Evolutionary conservation across 768 basidiomycete genomes (phyloP).

Genomic region (Calocybe cyanea): DNA sequence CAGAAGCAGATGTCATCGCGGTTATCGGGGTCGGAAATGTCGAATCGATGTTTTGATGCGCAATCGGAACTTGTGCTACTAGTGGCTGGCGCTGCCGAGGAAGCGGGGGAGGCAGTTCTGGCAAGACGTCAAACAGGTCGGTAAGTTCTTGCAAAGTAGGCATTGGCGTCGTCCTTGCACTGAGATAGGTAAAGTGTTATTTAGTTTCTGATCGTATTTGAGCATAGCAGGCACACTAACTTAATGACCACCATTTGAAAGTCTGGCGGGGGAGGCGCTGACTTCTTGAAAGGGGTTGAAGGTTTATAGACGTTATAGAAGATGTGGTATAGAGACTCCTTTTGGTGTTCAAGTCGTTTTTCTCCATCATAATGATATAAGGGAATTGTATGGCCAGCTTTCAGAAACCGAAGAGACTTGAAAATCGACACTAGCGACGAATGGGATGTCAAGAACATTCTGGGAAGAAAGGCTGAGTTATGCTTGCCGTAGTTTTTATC

Average conservation of each 20-base stretch:
- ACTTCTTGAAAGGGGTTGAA: slow-evolving; percentile 77
- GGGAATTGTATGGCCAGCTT: slow-evolving; percentile 55
- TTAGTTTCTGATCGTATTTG: neutral
- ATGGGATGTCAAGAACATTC: slow-evolving; percentile 1
- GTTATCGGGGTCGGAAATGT: slow-evolving; percentile 3
- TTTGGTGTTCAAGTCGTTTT: slow-evolving; percentile 15
- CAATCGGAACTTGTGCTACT: slow-evolving; percentile 11
- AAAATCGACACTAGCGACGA: slow-evolving; percentile 58
- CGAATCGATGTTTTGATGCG: slow-evolving; percentile 1
- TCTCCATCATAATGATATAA: slow-evolving; percentile 30
- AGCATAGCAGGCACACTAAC: slow-evolving; percentile 43
- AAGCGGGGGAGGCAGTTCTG: slow-evolving; percentile 63
- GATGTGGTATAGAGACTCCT: slow-evolving; percentile 62
- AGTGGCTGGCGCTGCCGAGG: slow-evolving; percentile 35
- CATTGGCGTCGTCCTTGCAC: slow-evolving; percentile 78
- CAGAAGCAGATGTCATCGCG: slow-evolving; percentile 9
- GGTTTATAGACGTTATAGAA: slow-evolving; percentile 95
- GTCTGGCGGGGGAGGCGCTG: slow-evolving; percentile 73
- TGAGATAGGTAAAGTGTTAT: slow-evolving; percentile 27
- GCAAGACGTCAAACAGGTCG: slow-evolving; percentile 66
- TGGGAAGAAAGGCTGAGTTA: neutral
- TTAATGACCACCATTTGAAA: slow-evolving; percentile 85
- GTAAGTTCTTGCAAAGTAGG: slow-evolving; percentile 79
- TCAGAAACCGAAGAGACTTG: slow-evolving; percentile 65
- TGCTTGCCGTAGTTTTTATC: slow-evolving; percentile 51